Evolutionary conservation across 495 filamentous ascomycete genomes (phyloP), one percentile per base, ranked within the genome.

Genomic region (Neurospora terricola): DNA sequence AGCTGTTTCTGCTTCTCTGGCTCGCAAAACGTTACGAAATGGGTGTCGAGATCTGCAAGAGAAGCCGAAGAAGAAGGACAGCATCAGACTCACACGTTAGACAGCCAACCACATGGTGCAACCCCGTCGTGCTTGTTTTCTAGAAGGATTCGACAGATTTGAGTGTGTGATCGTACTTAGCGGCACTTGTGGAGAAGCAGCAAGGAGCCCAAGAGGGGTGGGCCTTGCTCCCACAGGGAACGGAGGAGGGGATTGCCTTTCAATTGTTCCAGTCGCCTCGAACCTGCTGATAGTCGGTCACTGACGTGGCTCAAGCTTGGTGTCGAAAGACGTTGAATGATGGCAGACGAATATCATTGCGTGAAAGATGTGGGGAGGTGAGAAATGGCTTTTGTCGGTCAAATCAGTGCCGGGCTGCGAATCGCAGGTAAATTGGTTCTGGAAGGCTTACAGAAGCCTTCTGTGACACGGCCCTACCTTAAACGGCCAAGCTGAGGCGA

Each of bases 111-210:
- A 71, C 37, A 71, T 66, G 54, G 54, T 66, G 54, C 14, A 66
- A 66, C 54, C 54, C 54, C 54, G 54, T 78, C 70, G 79, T 80
- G 79, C 78, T 74, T 72, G 71, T 71, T 66, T 82, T 82, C 80
- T 82, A 81, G 80, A 82, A 82, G 34, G 71, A 54, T 81, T 82
- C 79, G 74, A 80, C 75, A 71, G 73, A 74, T 70, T 75, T 27
- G 21, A 27, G 21, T 78, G 76, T 79, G 66, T 76, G 77, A 75
- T 72, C 73, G 72, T 75, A 74, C 73, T 73, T 74, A 71, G 75
- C 72, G 69, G 40, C 69, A 70, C 66, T 37, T 76, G 75, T 79
- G 79, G 78, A 76, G 78, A 75, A 71, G 66, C 36, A 71, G 69
- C 62, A 38, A 38, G 62, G 54, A 39, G 72, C 23, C 39, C 30